Evolutionary conservation across 1,284 basidiomycete genomes (phyloP), one percentile per base, ranked within the genome.

Genomic region (Cryptococcus sp.): DNA sequence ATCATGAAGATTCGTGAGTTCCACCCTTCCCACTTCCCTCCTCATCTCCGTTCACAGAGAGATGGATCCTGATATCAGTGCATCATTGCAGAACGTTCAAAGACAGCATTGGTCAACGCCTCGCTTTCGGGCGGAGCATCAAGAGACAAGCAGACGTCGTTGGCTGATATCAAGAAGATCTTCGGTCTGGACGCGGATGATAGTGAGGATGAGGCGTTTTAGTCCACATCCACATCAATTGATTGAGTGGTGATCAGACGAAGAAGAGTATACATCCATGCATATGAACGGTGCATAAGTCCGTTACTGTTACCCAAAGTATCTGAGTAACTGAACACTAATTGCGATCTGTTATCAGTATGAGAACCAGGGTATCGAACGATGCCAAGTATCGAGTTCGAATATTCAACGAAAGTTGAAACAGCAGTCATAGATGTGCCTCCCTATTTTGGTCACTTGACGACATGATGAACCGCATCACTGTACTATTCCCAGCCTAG

Each of bases 1-100:
- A 90, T 93, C 61, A 79, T 93, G 35, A 85, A 88, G 72, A 97
- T 99, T 51, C 95, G 73, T 74, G 38, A 63, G 74, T 72, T 3
- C 8, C 8, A 13, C 42, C 3, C n/a, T 7, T 19, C 15, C 16
- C n/a, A 45, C 41, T 16, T 19, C 19, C 41, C 16, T 3, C 22
- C 42, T 45, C 42, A 1, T 22, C 15, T 22, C 22, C n/a, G 22
- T 45, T 2, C 42, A 3, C n/a, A 45, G 4, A 45, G 40, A 19
- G 17, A n/a, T 35, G 23, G 16, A 27, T 25, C 22, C 42, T 46
- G 13, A 23, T 15, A n/a, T 44, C 15, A 44, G 49, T 25, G 25
- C 25, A 25, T 8, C 31, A 35, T 19, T 20, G 23, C 59, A 74
- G 73, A 79, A 68, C 70, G 77, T 19, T 70, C 66, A 20, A 79